Evolutionary conservation across 208 protist genomes (phyloP), one percentile per base, ranked within the genome.

Genomic region (Strigomonas culicis): DNA sequence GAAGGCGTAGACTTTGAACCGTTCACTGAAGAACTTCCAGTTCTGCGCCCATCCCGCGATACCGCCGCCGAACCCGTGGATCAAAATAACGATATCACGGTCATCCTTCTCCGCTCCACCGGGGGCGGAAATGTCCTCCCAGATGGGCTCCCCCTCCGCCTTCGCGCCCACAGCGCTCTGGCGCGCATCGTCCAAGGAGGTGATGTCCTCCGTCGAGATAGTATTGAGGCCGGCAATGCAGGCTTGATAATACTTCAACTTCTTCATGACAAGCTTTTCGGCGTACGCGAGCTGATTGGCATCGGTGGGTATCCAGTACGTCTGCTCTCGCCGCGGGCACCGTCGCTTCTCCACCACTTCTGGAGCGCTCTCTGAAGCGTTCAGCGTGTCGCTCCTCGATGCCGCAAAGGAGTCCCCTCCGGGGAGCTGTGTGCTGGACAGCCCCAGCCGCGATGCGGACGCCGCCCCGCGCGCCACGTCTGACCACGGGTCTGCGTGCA

Each of bases 31-130:
- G 55, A 67, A 79, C 22, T 66, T 52, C 80, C 80, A 87, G 68
- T 79, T 90, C 47, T 82, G 77, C 10, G 79, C 80, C 84, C 84
- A 90, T n/a, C 70, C 68, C 19, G 70, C 84, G 21, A 79, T 46
- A 6, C 84, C 84, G 34, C 80, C 84, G n/a, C 70, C 84, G 47
- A 87, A 90, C 36, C 84, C 84, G 63, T 90, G 84, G 22, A 90
- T 25, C 27, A 90, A 66, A 17, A 90, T 24, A 28, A 87, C 30
- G 10, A 79, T 62, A 0, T 84, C 72, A 11, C 64, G 58, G 15
- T 57, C 63, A 21, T 64, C 52, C 25, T 57, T 19, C 4, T 10
- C 32, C 30, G 49, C 63, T 1, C 15, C 22, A 24, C 51, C 43
- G 8, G 24, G 17, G 19, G 47, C 10, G 21, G 39, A 24, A n/a